These are phyloP conservation scores for Trichoderma semiorbis DNA, from an alignment of 2,329 filamentous ascomycete genomes.

Conservation along the genomic window DNA sequence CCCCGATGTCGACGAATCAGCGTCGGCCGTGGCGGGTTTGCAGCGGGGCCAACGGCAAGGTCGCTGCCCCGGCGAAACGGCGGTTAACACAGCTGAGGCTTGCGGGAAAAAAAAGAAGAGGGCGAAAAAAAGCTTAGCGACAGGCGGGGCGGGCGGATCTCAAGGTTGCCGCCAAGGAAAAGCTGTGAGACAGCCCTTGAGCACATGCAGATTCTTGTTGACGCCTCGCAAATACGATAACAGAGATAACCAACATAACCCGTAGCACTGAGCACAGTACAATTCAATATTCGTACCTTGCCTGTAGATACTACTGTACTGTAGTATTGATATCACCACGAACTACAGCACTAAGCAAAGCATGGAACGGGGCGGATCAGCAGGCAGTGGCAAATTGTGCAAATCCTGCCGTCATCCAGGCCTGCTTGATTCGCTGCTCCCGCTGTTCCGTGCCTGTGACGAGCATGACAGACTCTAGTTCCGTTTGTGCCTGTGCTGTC, in stretches of 20 bases:
- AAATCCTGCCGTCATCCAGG: not conserved
- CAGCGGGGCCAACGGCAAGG: not conserved
- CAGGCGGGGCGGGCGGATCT: slow-evolving; percentile 9
- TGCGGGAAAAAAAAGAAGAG: not conserved
- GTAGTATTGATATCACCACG: no score
- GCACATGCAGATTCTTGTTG: not conserved
- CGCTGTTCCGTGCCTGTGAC: not conserved
- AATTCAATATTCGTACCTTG: not conserved
- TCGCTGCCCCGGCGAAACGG: slow-evolving; percentile 14
- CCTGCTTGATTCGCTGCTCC: not conserved
- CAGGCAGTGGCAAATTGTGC: not conserved
- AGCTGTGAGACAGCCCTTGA: not conserved
- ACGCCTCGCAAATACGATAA: no score
- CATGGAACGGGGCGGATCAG: not conserved
- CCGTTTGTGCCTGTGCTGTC: not conserved
- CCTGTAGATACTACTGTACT: not conserved
- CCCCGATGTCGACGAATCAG: not conserved
- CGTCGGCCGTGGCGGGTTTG: not conserved
- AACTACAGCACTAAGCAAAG: no score
- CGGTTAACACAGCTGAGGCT: slow-evolving; percentile 15
- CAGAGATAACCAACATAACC: no score
- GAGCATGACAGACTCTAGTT: not conserved
- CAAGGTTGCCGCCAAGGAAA: slow-evolving; percentile 4
- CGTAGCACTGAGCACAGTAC: not conserved
- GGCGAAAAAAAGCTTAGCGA: not conserved